Evolutionary conservation across 176 grass and related monocot genomes (phyloP), one percentile per base, ranked within the genome.

Genomic region (Musa acuminata): DNA sequence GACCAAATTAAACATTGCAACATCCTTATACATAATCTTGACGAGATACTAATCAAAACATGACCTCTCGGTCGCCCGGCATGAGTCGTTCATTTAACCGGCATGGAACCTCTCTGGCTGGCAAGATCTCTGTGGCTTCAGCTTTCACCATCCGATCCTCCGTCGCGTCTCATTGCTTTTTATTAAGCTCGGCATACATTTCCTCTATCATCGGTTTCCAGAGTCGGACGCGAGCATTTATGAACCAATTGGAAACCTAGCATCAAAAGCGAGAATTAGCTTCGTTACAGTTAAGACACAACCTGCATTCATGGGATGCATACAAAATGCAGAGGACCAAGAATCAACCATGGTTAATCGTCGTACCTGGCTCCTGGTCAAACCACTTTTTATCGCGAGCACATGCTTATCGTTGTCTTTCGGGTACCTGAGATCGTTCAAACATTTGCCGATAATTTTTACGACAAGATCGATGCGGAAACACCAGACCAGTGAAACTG

Each of bases 171-270:
- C 76, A 53, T 11, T 79, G 74, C 69, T 65, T 84, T 81, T 86
- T 76, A 70, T 87, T 87, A 2, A 89, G 70, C 59, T 96, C 92
- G 20, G 82, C 53, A 57, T 89, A 85, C 89, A 96, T 87, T 62
- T 96, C 92, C 69, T 87, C 86, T 77, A 96, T 96, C 92, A 96
- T 87, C 24, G 92, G 92, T 62, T 89, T 96, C 92, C 92, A 96
- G 7, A 96, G 80, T 5, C 92, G 87, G 13, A 96, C 92, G 0
- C 92, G 77, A 0, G 92, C 92, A 80, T 96, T 96, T 52, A 96
- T 89, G 63, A 96, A 96, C 92, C 92, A 96, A 65, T 96, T 96
- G 2, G 92, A 89, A 24, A 96, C 92, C 92, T 96, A 24, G 12
- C 54, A 62, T 8, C 0, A 2, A 63, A 51, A 62, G 29, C 35